Conservation (phyloP, 2,329 filamentous ascomycete species). For the Fusarium redolens region DNA sequence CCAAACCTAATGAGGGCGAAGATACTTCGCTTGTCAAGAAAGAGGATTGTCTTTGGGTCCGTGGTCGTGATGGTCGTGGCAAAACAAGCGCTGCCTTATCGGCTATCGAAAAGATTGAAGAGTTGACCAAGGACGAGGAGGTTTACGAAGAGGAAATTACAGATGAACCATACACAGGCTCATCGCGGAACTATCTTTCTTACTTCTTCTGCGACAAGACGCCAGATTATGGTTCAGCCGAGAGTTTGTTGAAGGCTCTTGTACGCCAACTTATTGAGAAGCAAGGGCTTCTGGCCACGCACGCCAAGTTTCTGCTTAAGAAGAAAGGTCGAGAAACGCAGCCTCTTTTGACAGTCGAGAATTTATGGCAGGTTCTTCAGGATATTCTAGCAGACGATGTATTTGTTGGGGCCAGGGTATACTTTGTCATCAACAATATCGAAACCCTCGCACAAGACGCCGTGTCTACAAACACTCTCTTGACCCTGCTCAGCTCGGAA, state of each 20-base stretch:
- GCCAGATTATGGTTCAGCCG: slow-evolving; percentile 53
- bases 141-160: slow-evolving; percentile 46
- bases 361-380: slow-evolving; percentile 55
- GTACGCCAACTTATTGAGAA: slow-evolving; percentile 53
- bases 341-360: slow-evolving; percentile 27
- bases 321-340: slow-evolving; percentile 32
- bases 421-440: slow-evolving; percentile 56
- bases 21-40: neutral
- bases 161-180: neutral
- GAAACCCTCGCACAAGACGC: slow-evolving; percentile 52
- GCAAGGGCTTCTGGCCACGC: slow-evolving; percentile 48
- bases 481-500: slow-evolving; percentile 10
- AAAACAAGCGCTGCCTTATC: slow-evolving; percentile 56
- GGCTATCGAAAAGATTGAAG: slow-evolving; percentile 52
- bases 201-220: slow-evolving; percentile 57
- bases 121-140: slow-evolving; percentile 39
- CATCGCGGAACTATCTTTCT: slow-evolving; percentile 46
- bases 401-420: slow-evolving; percentile 42
- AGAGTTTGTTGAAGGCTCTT: slow-evolving; percentile 55
- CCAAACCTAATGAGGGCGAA: slow-evolving; percentile 21
- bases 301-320: slow-evolving; percentile 50
- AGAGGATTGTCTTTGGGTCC: slow-evolving; percentile 54
- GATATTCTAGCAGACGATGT: slow-evolving; percentile 53
- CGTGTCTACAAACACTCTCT: slow-evolving; percentile 18
- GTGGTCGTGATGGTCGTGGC: slow-evolving; percentile 55